Conservation (phyloP, 164 flowering plant genomes). For the Vitis labrusca region DNA sequence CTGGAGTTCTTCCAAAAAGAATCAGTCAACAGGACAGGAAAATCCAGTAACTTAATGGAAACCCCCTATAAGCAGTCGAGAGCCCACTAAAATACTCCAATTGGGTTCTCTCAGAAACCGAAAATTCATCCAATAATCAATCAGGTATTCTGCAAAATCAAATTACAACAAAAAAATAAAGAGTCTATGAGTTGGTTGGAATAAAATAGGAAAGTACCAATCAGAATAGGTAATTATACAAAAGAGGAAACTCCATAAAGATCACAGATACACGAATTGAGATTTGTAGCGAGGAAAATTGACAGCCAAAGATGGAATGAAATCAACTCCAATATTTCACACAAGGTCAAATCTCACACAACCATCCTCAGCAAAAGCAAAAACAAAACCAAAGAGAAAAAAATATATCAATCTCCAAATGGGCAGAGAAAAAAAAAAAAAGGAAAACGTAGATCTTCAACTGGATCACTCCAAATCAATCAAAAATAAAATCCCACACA, state of each 20-base stretch:
- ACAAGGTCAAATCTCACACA: background rate
- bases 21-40: too few species aligned
- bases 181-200: background rate
- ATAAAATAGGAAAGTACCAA: background rate
- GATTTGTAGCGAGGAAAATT: background rate
- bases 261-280: background rate
- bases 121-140: background rate
- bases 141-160: conserved; percentile 7
- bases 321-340: background rate
- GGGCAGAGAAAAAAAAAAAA: conserved; percentile 2
- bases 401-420: background rate
- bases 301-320: background rate
- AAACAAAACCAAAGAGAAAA: background rate
- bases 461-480: conserved; percentile 22
- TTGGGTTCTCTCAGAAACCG: background rate
- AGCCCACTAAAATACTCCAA: background rate
- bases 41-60: background rate
- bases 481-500: background rate
- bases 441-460: conserved; percentile 8
- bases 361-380: background rate
- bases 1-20: background rate
- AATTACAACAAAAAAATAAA: background rate
- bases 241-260: conserved; percentile 2
- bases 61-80: background rate
- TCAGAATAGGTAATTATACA: background rate